Evolutionary conservation across 805 yeast species (phyloP).

Genomic region (Candida anglica): DNA sequence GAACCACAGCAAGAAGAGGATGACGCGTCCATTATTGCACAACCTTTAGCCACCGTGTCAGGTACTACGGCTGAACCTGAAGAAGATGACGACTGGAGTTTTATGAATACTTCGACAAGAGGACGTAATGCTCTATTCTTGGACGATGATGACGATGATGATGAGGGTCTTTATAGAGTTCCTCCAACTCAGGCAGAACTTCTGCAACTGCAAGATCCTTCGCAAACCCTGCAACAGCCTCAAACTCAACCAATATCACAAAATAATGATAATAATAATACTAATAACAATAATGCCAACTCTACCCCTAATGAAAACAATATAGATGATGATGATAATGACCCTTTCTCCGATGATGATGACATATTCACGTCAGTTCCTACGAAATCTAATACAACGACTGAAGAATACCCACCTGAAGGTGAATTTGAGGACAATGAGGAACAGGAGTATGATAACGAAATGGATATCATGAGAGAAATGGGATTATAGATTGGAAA

Average conservation of each 20-base stretch:
- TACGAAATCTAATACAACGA: neutral
- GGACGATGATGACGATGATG: constrained; percentile 10
- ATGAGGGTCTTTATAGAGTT: constrained; percentile 5
- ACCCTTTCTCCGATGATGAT: neutral
- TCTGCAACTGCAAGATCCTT: too few relatives aligned
- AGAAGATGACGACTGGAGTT: constrained; percentile 28
- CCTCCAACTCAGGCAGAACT: neutral
- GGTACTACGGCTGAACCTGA: constrained; percentile 5
- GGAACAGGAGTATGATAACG: constrained; percentile 20
- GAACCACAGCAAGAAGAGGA: constrained; percentile 24
- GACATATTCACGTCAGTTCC: neutral
- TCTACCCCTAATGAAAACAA: too few relatives aligned
- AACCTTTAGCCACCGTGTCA: constrained; percentile 13
- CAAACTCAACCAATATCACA: neutral
- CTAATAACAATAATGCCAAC: too few relatives aligned
- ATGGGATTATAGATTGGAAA: constrained; percentile 20
- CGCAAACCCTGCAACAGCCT: neutral
- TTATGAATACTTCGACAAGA: constrained; percentile 16
- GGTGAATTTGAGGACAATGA: constrained; percentile 7
- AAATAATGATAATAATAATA: too few relatives aligned
- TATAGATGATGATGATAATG: too few relatives aligned
- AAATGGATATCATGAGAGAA: constrained; percentile 35
- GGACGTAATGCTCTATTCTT: constrained; percentile 10
- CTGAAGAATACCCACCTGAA: neutral
- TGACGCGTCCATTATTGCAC: neutral